A percentile compares a stretch with the other conserved stretches of the same genome.
phyloP scores from a whole-genome alignment of 306 rosid genomes.

The Medicago ruthenica region DNA sequence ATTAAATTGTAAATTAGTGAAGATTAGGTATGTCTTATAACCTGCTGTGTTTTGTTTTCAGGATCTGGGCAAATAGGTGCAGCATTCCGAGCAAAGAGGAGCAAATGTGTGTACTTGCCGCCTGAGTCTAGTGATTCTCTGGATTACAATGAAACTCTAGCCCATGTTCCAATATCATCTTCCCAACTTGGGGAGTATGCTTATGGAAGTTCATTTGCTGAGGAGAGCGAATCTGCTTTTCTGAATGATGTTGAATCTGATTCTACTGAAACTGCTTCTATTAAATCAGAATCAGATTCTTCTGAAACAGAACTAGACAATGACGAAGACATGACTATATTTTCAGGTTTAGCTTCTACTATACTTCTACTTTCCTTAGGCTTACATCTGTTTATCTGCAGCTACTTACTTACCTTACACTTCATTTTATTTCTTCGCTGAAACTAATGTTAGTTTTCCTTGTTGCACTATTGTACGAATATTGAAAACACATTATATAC shows the following conservation, averaged over 20 bases:
- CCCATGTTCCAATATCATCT: conserved; percentile 60
- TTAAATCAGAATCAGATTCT: conserved; percentile 67
- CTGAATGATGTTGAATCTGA: conserved; percentile 64
- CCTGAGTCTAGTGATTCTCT: conserved; percentile 83
- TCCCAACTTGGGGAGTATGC: conserved; percentile 56
- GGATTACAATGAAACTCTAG: conserved; percentile 62
- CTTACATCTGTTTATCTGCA: not conserved
- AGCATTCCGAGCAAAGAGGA: conserved; percentile 72
- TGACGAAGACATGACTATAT: conserved; percentile 68
- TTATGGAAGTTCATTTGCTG: conserved; percentile 61
- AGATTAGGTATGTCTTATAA: conserved; percentile 42
- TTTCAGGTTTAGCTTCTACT: conserved; percentile 68
- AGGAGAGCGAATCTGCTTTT: conserved; percentile 75
- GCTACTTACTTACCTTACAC: not conserved
- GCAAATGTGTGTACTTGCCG: conserved; percentile 63
- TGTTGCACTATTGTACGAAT: conserved; percentile 2
- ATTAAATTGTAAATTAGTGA: conserved; percentile 31
- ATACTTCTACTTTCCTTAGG: conserved; percentile 15
- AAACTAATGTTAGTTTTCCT: conserved; percentile 10
- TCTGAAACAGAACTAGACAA: conserved; percentile 77
- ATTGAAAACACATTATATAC: not conserved
- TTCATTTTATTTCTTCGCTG: conserved; percentile 1
- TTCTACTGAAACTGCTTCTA: conserved; percentile 73
- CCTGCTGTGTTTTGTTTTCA: conserved; percentile 60
- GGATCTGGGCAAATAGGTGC: conserved; percentile 62